A percentile compares a stretch with the other conserved stretches of the same genome.
Evolutionary conservation across 1,284 basidiomycete genomes (phyloP).

Genomic region (Ustilago trichophora): DNA sequence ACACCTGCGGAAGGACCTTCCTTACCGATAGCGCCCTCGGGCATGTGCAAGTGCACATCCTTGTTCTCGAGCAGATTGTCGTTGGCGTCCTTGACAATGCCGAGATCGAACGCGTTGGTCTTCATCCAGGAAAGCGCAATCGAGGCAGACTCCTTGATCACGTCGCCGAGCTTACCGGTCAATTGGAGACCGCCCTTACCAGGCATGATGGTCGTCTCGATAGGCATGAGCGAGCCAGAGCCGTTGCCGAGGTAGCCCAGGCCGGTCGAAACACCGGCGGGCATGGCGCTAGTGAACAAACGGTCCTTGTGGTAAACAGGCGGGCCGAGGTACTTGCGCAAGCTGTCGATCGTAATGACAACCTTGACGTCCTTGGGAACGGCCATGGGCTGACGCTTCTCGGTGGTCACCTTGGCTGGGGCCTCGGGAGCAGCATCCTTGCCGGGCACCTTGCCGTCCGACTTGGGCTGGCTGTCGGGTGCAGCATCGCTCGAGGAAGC

Average conservation of each 20-base stretch:
- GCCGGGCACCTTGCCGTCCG: conserved; percentile 43
- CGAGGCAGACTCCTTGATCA: conserved; percentile 93
- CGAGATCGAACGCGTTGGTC: conserved; percentile 84
- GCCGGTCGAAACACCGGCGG: conserved; percentile 91
- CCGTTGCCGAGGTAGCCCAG: conserved; percentile 96
- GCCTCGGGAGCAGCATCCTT: conserved; percentile 47
- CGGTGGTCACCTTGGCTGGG: conserved; percentile 74
- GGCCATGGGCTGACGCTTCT: conserved; percentile 79
- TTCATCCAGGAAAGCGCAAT: conserved; percentile 94
- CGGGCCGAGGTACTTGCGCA: conserved; percentile 96
- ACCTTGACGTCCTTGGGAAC: conserved; percentile 84
- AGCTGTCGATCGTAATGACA: conserved; percentile 81
- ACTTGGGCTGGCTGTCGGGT: conserved; percentile 30
- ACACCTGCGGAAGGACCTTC: conserved; percentile 97
- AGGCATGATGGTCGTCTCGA: conserved; percentile 73
- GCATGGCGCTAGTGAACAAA: conserved; percentile 81
- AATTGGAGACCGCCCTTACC: conserved; percentile 74
- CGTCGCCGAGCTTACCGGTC: conserved; percentile 96
- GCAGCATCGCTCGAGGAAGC: conserved; percentile 20
- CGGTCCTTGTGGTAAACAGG: conserved; percentile 94
- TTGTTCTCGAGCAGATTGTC: conserved; percentile 81
- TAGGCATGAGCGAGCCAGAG: conserved; percentile 94
- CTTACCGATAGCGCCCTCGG: conserved; percentile 87
- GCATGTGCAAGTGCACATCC: conserved; percentile 67
- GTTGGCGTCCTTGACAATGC: conserved; percentile 74